Base-by-base conservation (phyloP, 2,329 filamentous ascomycete species). In the Aspergillus pseudoviridinutans region DNA sequence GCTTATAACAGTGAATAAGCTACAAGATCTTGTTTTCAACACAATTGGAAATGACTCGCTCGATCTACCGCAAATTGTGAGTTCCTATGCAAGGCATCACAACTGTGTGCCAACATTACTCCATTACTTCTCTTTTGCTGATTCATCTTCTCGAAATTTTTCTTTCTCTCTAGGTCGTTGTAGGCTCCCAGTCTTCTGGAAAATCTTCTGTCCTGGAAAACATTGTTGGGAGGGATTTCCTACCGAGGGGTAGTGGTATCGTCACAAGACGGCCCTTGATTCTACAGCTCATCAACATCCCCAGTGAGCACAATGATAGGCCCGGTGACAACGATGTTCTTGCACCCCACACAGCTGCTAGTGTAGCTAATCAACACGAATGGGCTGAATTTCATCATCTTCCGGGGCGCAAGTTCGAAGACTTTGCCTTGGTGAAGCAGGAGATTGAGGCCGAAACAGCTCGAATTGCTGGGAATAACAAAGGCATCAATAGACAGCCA, bases 201-300 rank as follows among this genome's bases (percentile, higher is more conserved):
- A 99, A 99, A 80, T 97, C 93, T 17, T 97, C 94, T 7, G 94
- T 99, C 27, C 87, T 99, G 63, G 94, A 99, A 79, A 99, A 99
- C 77, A 96, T 99, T 67, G 94, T 99, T 70, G 94, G 94, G 69
- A 87, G 93, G 77, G 94, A 99, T 78, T 99, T 99, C 76, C 82
- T 99, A 54, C 94, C 94, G 58, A 89, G 94, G 74, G 94, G 94
- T 70, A 96, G 91, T 74, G 94, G 94, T 74, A 97, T 99, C 75
- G 92, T 97, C 62, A 99, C 94, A 57, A 85, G 94, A 61, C 86
- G 94, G 70, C 94, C 94, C 57, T 84, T 99, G 68, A 97, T 99
- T 68, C 85, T 99, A 59, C 94, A 99, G 77, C 89, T 99, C 71
- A 97, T 99, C 86, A 99, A 99, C 72, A 88, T 99, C 55, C 90